phyloP scores from a whole-genome alignment of 2,329 filamentous ascomycete genomes.

The Talaromyces sp. region DNA sequence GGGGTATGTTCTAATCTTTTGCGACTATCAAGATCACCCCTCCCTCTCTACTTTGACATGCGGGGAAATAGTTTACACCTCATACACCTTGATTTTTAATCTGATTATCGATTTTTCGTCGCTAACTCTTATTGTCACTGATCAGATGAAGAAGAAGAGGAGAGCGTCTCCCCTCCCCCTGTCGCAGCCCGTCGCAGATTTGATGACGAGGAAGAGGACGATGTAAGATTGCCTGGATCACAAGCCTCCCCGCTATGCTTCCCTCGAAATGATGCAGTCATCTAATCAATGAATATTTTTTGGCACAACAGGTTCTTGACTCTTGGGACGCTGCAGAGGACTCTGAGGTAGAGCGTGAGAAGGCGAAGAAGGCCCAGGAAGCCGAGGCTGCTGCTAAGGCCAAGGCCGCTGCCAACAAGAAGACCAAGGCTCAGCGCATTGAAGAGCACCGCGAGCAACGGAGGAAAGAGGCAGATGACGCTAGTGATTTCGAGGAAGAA shows the following conservation, averaged over 20 bases:
- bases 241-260: not conserved
- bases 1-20: slow-evolving; percentile 46
- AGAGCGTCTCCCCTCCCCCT: slow-evolving; percentile 51
- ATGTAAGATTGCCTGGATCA: slow-evolving; percentile 59
- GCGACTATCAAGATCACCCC: slow-evolving; percentile 12
- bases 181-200: slow-evolving; percentile 69
- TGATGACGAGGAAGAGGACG: slow-evolving; percentile 87
- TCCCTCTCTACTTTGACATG: not conserved
- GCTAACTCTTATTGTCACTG: slow-evolving; percentile 10
- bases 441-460: slow-evolving; percentile 73
- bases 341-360: slow-evolving; percentile 94
- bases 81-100: not conserved
- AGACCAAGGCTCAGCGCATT: slow-evolving; percentile 83
- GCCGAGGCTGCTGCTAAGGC: slow-evolving; percentile 90
- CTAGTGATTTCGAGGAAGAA: slow-evolving; percentile 64
- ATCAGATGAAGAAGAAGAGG: slow-evolving; percentile 45
- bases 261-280: not conserved
- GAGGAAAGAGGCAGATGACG: slow-evolving; percentile 60
- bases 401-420: slow-evolving; percentile 86
- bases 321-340: slow-evolving; percentile 97
- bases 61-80: not conserved
- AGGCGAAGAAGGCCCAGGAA: slow-evolving; percentile 82
- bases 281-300: not conserved
- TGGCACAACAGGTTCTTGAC: slow-evolving; percentile 72
- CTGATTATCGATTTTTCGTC: not conserved